A percentile compares a stretch with the other conserved stretches of the same genome.
These are phyloP conservation scores for Claviceps arundinis DNA, from an alignment of 2,329 filamentous ascomycete species.

Conservation along the genomic window DNA sequence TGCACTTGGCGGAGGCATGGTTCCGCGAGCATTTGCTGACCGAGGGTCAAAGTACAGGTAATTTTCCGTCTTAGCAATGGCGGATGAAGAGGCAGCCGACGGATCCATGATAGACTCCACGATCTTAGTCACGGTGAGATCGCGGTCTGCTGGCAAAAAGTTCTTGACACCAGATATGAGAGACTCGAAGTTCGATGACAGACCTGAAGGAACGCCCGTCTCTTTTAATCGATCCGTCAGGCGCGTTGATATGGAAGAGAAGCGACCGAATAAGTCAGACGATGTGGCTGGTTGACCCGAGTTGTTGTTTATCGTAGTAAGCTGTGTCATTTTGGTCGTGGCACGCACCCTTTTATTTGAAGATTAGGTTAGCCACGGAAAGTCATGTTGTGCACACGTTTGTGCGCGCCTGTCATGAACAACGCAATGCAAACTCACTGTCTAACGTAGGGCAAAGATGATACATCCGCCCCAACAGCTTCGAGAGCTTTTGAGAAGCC, in stretches of 20 bases:
- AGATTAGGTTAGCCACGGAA: neutral
- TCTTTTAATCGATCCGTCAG: constrained; percentile 92
- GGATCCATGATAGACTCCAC: constrained; percentile 98
- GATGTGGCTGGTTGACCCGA: constrained; percentile 46
- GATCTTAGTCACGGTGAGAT: constrained; percentile 94
- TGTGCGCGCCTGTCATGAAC: neutral
- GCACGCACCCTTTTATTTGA: constrained; percentile 56
- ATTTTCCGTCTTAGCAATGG: constrained; percentile 89
- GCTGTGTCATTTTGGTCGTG: constrained; percentile 95
- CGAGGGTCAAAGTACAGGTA: constrained; percentile 97
- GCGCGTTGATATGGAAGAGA: constrained; percentile 81
- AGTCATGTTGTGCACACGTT: neutral
- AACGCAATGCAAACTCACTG: constrained; percentile 41
- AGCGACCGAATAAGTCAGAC: constrained; percentile 79
- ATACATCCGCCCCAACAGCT: constrained; percentile 60
- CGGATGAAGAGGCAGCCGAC: constrained; percentile 72
- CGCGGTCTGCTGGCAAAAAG: constrained; percentile 90
- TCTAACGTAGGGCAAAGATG: constrained; percentile 72
- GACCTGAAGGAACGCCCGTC: constrained; percentile 57
- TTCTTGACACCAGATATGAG: constrained; percentile 95
- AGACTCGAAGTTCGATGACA: constrained; percentile 75
- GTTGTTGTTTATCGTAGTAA: constrained; percentile 70
- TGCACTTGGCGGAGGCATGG: constrained; percentile 67
- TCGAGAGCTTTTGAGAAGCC: constrained; percentile 76
- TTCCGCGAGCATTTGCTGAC: constrained; percentile 83